Conservation (phyloP, 2,329 filamentous ascomycete genomes). For the Atkinsonella hypoxylon region DNA sequence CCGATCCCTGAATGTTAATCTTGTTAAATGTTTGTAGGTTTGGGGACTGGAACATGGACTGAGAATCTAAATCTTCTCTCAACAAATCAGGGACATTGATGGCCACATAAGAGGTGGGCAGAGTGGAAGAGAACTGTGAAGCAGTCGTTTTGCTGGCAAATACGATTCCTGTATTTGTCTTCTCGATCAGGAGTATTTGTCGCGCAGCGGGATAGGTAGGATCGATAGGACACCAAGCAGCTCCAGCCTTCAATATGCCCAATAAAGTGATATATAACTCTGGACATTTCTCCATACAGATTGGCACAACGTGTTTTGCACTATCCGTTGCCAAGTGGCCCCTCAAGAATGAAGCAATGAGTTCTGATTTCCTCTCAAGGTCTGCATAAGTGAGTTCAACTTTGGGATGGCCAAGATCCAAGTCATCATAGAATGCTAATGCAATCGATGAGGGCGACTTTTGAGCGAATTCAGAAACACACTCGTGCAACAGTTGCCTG, state of each 20-base stretch:
- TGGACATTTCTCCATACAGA: slow-evolving; percentile 26
- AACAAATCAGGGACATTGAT: background rate
- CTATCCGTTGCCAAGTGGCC: background rate
- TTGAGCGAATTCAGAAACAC: background rate
- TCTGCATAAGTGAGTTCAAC: slow-evolving; percentile 21
- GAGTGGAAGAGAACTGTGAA: slow-evolving; percentile 14
- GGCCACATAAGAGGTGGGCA: slow-evolving; percentile 16
- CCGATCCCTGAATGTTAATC: slow-evolving; percentile 7
- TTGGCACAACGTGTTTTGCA: slow-evolving; percentile 19
- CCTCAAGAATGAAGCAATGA: slow-evolving; percentile 17
- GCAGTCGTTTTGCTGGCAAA: background rate
- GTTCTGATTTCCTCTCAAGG: slow-evolving; percentile 21
- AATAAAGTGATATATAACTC: slow-evolving; percentile 28
- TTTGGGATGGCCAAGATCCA: background rate
- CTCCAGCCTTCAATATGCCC: slow-evolving; percentile 28
- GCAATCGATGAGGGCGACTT: background rate
- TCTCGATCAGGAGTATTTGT: slow-evolving; percentile 24
- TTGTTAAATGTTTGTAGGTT: background rate
- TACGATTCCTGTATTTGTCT: slow-evolving; percentile 17
- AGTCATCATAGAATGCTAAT: slow-evolving; percentile 4
- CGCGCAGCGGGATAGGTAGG: slow-evolving; percentile 24
- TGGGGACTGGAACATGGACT: background rate
- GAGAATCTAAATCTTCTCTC: background rate
- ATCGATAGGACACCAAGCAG: slow-evolving; percentile 28
- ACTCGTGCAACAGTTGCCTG: background rate